Evolutionary conservation across 306 rosid genomes (phyloP).

Genomic region (Crotalaria pallida): DNA sequence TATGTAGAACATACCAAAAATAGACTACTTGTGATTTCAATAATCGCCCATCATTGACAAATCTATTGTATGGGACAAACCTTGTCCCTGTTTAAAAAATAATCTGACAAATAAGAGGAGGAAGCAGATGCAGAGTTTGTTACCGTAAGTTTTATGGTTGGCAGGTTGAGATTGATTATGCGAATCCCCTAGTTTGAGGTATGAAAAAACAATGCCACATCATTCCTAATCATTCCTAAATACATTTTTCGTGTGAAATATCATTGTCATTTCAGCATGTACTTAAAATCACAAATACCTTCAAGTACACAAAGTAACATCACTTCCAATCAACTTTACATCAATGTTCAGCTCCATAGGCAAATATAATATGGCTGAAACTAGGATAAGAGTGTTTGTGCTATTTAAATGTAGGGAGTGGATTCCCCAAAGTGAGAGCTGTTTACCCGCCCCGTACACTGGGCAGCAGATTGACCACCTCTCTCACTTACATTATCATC

Average conservation of each 20-base stretch:
- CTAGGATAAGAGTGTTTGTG: slow-evolving; percentile 15
- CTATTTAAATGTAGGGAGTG: slow-evolving; percentile 9
- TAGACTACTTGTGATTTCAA: no score
- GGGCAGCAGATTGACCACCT: slow-evolving; percentile 63
- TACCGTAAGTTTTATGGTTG: background rate
- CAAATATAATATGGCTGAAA: slow-evolving; percentile 31
- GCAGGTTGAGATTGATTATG: background rate
- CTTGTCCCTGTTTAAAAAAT: no score
- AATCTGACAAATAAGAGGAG: no score
- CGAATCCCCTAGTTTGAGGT: background rate
- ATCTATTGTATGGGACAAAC: no score
- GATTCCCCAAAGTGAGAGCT: background rate
- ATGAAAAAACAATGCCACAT: slow-evolving; percentile 9
- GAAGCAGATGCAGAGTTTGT: background rate
- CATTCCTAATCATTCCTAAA: background rate
- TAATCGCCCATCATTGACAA: no score
- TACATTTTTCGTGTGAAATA: slow-evolving; percentile 13
- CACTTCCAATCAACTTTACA: slow-evolving; percentile 54
- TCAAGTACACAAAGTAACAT: slow-evolving; percentile 34
- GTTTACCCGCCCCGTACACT: slow-evolving; percentile 53
- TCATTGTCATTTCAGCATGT: slow-evolving; percentile 25
- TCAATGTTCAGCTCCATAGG: slow-evolving; percentile 35
- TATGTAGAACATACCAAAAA: no score
- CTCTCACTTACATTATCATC: slow-evolving; percentile 69
- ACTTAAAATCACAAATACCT: slow-evolving; percentile 39